phyloP scores from a whole-genome alignment of 2,329 filamentous ascomycete species.

The Microcyclosporella mali region DNA sequence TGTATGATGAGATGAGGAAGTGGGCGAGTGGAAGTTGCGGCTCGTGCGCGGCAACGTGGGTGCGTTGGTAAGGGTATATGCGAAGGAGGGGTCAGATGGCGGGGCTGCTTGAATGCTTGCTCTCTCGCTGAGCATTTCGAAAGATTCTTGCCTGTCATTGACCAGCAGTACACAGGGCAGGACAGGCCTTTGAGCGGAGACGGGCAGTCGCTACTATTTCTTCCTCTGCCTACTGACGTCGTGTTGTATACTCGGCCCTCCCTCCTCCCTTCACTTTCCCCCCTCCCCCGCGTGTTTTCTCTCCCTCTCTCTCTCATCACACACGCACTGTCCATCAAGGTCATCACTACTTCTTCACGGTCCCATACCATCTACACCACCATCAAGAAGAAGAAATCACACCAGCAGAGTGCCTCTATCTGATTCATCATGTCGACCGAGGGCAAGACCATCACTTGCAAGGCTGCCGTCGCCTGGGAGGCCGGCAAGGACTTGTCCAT shows the following conservation, averaged over 20 bases:
- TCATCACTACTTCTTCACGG: neutral
- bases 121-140: too few relatives aligned
- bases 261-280: neutral
- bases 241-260: neutral
- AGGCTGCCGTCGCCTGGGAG: slow-evolving; percentile 92
- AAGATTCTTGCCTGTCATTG: too few relatives aligned
- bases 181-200: too few relatives aligned
- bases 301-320: neutral
- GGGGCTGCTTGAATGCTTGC: too few relatives aligned
- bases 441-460: slow-evolving; percentile 83
- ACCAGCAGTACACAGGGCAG: too few relatives aligned
- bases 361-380: too few relatives aligned
- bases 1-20: neutral
- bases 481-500: slow-evolving; percentile 82
- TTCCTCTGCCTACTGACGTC: too few relatives aligned
- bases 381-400: neutral
- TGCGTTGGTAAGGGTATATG: too few relatives aligned
- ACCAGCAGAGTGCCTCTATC: slow-evolving; percentile 5
- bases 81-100: too few relatives aligned
- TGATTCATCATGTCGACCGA: slow-evolving; percentile 47
- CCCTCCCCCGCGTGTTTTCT: neutral
- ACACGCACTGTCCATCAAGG: slow-evolving; percentile 8
- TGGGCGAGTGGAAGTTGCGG: slow-evolving; percentile 1
- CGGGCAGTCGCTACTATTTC: too few relatives aligned
- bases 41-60: slow-evolving; percentile 3